Base-by-base conservation (phyloP, 495 filamentous ascomycete species). In the Penicillium manginii region DNA sequence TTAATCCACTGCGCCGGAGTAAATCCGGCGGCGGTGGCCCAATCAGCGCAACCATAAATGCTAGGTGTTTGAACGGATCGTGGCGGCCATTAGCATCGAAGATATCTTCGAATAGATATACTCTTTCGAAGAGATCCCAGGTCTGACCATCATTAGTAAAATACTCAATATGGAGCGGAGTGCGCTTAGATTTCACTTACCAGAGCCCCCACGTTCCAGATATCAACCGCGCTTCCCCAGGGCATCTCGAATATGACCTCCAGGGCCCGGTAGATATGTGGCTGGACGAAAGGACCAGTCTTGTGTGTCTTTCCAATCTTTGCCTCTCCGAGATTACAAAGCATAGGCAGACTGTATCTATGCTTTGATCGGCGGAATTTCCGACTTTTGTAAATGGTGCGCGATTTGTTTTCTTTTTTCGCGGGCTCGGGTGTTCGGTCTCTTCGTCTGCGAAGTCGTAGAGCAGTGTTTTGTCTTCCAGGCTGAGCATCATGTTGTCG, bases 91-190 rank as follows among this genome's bases (percentile, higher is more conserved):
- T 60, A 33, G 52, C 32, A 47, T 75, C 51, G 57, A 73, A 71
- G n/a, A 65, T 60, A 43, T 77, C 74, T 2, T 51, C 55, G 55
- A 83, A 83, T 43, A 82, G 60, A 62, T 78, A 67, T 12, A 70
- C 50, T 15, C 73, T 72, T 62, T 82, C 76, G 51, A 80, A 79
- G 0, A 83, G 56, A 57, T 81, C 75, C 77, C 78, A 82, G 26
- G 78, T 70, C 78, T 81, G 59, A 14, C 39, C 15, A 18, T 52
- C 39, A 54, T 64, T 50, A 67, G 58, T 57, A 40, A 46, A 43
- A 40, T 12, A 57, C 29, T 33, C 14, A 42, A 42, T 14, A 14
- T 42, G 6, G 14, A n/a, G n/a, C 4, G 14, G 5, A 14, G 31
- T 42, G 6, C 22, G n/a, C n/a, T n/a, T n/a, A n/a, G 10, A 23